Percentiles rank a stretch among this genome's conserved stretches.
These are phyloP conservation scores for Vickermania ingenoplastis DNA, from an alignment of 208 protist species.

Conservation along the genomic window DNA sequence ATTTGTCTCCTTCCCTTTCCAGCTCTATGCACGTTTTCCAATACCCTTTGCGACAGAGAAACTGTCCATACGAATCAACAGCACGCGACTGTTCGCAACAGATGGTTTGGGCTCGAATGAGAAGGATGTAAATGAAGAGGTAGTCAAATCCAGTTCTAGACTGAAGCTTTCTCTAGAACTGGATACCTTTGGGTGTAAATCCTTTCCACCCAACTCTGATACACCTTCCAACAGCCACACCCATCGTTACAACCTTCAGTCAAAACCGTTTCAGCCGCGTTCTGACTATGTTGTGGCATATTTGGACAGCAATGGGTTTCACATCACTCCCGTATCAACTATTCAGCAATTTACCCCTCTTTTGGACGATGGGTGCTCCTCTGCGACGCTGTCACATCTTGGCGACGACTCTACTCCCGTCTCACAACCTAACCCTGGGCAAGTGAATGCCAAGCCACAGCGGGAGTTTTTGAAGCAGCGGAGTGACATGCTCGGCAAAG, in stretches of 20 bases:
- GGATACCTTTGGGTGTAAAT: constrained; percentile 69
- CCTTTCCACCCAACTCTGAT: constrained; percentile 39
- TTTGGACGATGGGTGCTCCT: no score
- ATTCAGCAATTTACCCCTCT: constrained; percentile 50
- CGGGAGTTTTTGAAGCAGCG: constrained; percentile 64
- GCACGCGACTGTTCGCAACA: constrained; percentile 47
- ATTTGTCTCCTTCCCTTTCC: constrained; percentile 37
- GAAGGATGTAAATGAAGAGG: not conserved
- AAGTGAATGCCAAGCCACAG: no score
- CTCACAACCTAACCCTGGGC: no score
- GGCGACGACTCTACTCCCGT: no score
- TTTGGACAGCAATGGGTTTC: constrained; percentile 38
- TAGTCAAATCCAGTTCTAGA: constrained; percentile 33
- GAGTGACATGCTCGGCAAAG: constrained; percentile 59
- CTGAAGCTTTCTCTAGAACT: constrained; percentile 63
- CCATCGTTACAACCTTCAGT: constrained; percentile 58
- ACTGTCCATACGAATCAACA: constrained; percentile 72
- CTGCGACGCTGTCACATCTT: no score
- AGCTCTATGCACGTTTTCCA: constrained; percentile 80
- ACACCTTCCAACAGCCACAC: constrained; percentile 10
- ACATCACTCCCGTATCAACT: constrained; percentile 51
- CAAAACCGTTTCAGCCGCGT: constrained; percentile 48
- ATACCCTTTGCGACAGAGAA: constrained; percentile 55
- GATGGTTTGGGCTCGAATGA: constrained; percentile 7
- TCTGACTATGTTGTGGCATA: constrained; percentile 65